A percentile compares a stretch with the other conserved stretches of the same genome.
phyloP scores from a whole-genome alignment of 2,329 filamentous ascomycete species.

The Epichloe amarillans region DNA sequence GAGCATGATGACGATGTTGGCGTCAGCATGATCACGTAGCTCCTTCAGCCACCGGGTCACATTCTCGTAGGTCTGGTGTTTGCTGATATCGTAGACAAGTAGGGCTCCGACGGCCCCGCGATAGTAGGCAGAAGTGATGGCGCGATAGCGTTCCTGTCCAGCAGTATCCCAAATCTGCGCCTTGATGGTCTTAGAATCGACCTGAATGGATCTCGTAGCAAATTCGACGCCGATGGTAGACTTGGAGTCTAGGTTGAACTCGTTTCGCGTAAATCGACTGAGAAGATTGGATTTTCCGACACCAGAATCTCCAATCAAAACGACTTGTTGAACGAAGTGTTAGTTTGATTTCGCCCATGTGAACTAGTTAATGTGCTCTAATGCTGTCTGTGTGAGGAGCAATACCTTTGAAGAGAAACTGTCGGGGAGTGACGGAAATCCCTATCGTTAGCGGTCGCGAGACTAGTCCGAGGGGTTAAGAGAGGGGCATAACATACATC shows the following conservation, averaged over 20 bases:
- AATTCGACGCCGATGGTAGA: constrained; percentile 99
- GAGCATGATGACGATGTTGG: constrained; percentile 99
- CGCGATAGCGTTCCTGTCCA: constrained; percentile 96
- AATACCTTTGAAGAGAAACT: constrained; percentile 99
- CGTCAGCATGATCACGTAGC: constrained; percentile 92
- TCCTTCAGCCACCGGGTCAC: constrained; percentile 99
- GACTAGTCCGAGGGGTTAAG: constrained; percentile 10
- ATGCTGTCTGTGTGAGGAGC: constrained; percentile 11
- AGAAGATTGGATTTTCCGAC: constrained; percentile 99
- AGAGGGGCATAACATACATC: constrained; percentile 55
- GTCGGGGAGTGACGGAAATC: constrained; percentile 13
- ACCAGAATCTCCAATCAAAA: constrained; percentile 97
- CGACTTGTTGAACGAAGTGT: constrained; percentile 45
- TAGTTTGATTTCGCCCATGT: constrained; percentile 14
- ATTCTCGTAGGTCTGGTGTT: constrained; percentile 98
- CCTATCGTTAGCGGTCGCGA: constrained; percentile 19
- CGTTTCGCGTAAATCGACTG: constrained; percentile 98
- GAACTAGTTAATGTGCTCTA: constrained; percentile 1
- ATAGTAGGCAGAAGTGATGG: constrained; percentile 98
- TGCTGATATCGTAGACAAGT: constrained; percentile 98
- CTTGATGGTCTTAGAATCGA: constrained; percentile 99
- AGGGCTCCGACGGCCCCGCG: constrained; percentile 92
- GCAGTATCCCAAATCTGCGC: constrained; percentile 99
- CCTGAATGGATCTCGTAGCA: constrained; percentile 94
- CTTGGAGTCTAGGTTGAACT: constrained; percentile 99